Evolutionary conservation across 306 rosid species (phyloP).

Genomic region (Mimosa pudica): DNA sequence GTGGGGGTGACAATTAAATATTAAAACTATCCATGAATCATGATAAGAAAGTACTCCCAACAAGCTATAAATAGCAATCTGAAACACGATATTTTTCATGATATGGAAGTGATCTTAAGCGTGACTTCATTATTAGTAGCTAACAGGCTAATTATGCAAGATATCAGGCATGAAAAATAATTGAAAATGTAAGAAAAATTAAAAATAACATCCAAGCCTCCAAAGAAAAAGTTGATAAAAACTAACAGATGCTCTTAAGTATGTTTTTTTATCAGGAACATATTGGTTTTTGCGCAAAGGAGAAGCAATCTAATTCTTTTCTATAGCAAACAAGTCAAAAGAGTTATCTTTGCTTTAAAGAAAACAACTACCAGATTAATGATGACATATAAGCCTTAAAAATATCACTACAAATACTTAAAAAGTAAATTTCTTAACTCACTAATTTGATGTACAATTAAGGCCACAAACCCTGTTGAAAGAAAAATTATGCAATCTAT

Average conservation of each 20-base stretch:
- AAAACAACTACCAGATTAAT: neutral
- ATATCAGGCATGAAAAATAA: neutral
- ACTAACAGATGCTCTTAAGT: neutral
- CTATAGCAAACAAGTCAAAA: neutral
- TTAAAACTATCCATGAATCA: neutral
- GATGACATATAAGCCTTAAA: neutral
- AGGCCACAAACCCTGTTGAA: slow-evolving; percentile 12
- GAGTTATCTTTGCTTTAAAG: slow-evolving; percentile 11
- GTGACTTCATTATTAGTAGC: neutral
- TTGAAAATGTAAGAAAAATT: neutral
- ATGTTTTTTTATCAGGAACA: too few species aligned
- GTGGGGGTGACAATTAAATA: slow-evolving; percentile 14
- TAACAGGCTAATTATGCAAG: neutral
- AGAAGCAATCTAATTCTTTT: too few species aligned
- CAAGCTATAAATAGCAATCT: slow-evolving; percentile 2
- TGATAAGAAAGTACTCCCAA: neutral
- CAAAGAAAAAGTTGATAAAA: neutral
- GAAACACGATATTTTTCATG: slow-evolving; percentile 8
- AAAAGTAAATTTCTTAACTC: neutral
- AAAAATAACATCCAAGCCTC: neutral
- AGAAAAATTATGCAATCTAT: neutral
- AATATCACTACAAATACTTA: neutral
- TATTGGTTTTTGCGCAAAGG: neutral
- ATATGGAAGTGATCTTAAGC: neutral
- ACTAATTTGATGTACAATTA: neutral